Evolutionary conservation across 345 rosid genomes (phyloP), one percentile per base, ranked within the genome.

Genomic region (Dimocarpus longan): DNA sequence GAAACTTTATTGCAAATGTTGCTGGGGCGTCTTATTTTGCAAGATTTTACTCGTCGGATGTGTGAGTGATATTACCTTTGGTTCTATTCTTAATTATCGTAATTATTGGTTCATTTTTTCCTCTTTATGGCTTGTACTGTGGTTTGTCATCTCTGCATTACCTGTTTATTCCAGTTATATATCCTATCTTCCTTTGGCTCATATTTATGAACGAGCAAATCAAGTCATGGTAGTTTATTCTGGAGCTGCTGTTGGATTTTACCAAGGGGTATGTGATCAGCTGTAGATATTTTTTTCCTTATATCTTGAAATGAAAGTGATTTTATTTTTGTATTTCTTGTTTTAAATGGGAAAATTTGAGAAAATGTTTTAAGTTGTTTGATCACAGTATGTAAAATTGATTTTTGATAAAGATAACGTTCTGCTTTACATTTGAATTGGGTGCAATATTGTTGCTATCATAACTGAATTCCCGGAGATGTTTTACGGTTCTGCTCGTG

Each of bases 171-270:
- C 70, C 92, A 96, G 99, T 43, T 92, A 88, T 86, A 94, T 96
- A 82, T 96, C 98, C 44, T 96, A 96, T 86, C 95, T 96, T 82
- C 99, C 99, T 3, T 81, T 94, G 90, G 98, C 98, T 69, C 99
- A 96, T 88, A 96, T 96, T 78, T 96, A 89, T 70, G 99, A 96
- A 86, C 89, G 99, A 50, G 89, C 83, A 68, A 92, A 89, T 83
- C 98, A 92, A 81, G 80, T 94, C 79, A 56, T 83, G 76, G 3
- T 82, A 22, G 92, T 76, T 28, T 87, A 94, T 86, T 91, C 15
- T 73, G 98, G 99, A 82, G 91, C 85, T 81, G 94, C 98, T 50
- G 91, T 91, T 87, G 99, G 99, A 80, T 96, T 96, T 87, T 96
- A 94, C 87, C 99, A 96, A 73, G 99, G 99, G 93, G 99, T 94